Evolutionary conservation across 192 early-diverging fungal genomes (phyloP), one percentile per base, ranked within the genome.

Genomic region (Gamsiella multidivaricata): DNA sequence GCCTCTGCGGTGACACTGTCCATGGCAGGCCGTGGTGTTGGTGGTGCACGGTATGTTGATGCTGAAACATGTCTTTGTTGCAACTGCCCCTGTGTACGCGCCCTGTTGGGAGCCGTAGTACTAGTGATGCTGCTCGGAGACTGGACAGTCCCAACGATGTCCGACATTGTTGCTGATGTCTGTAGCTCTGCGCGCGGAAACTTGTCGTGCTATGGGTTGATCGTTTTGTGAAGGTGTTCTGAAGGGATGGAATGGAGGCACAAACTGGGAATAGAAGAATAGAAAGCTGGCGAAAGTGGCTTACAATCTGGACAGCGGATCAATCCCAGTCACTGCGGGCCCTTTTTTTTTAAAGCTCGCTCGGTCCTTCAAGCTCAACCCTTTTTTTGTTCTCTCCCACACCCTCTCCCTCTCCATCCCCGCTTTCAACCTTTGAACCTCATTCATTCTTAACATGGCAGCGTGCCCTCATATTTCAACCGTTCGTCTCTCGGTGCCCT

Each of bases 391-490:
- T 46, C 10, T 46, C 23, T 28, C 49, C 37, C 61, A 64, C 43
- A 49, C 61, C 9, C 42, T 14, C 15, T n/a, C 28, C 7, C 49
- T 26, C 20, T 28, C 18, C 37, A 25, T 39, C 7, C 23, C 23
- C 52, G 17, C 20, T 39, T 31, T n/a, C 25, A 18, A 14, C 25
- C 34, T 60, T n/a, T 32, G 12, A 46, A 25, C 18, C 3, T 15
- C 25, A 28, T 55, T 36, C 43, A 25, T 43, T 55, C 36, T 25
- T 28, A 70, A 23, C 45, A 82, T 81, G 73, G 81, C 78, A 60
- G 59, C 73, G 15, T 92, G 90, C 54, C 57, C 86, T 28, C 90
- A 92, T 72, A 70, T 86, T 54, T 61, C 76, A 10, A 59, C 42
- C 26, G 53, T 83, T n/a, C 54, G 61, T 29, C 59, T 88, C 22